Base-by-base conservation (phyloP, 495 filamentous ascomycete species). In the Penicillium desertorum region DNA sequence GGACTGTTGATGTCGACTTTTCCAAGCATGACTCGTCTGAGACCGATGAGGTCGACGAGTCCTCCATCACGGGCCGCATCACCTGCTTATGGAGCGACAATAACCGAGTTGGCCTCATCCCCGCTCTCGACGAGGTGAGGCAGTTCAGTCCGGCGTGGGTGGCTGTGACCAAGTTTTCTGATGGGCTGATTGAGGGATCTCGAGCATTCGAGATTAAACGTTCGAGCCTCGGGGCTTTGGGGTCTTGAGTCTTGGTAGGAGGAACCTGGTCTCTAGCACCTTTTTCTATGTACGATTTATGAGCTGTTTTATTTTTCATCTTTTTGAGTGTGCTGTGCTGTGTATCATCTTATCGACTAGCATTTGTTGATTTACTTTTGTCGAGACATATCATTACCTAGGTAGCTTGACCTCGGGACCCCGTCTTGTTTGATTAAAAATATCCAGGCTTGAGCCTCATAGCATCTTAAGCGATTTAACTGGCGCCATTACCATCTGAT, bases 21-120 rank as follows among this genome's bases (percentile, higher is more conserved):
- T 63, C 69, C 3, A 52, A 66, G 25, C 69, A 78, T 42, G 65
- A 70, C 4, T 51, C 62, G 27, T 56, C 58, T 19, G 56, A 59
- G 32, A 48, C 65, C 9, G 59, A 67, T 22, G 72, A 71, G 5
- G 61, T 58, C n/a, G 71, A 68, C 32, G 57, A 71, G 29, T 78
- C 77, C 8, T 67, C 42, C 14, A 45, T 93, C 47, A 81, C 83
- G 57, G 92, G 92, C 0, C 78, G 76, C 45, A 84, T 92, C 4
- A 80, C 88, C 10, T 98, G 93, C 76, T 70, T 90, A 16, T 98
- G 94, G 94, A 89, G 86, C 62, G 94, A 98, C 75, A 84, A 82
- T 29, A 96, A 96, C 60, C 76, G 73, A 11, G 66, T 69, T 10
- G 87, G 86, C 3, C 73, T 78, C 8, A 93, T 98, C 48, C 91